Evolutionary conservation across 176 grass and related monocot genomes (phyloP).

Genomic region (Carex kokanica): DNA sequence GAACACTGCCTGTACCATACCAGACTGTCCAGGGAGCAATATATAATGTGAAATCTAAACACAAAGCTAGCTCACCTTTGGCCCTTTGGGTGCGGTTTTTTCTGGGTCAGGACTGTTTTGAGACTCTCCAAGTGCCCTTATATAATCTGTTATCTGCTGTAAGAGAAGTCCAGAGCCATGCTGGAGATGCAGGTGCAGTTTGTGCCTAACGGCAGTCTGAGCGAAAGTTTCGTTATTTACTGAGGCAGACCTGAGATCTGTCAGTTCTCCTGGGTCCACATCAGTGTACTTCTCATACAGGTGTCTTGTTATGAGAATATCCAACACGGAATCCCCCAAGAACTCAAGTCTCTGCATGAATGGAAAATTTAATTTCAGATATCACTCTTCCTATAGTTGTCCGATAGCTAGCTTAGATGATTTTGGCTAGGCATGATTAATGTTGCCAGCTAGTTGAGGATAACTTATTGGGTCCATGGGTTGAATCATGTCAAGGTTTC

Average conservation of each 20-base stretch:
- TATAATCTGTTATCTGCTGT: slow-evolving; percentile 69
- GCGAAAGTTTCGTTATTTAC: slow-evolving; percentile 96
- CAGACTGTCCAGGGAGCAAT: not conserved
- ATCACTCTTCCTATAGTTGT: not conserved
- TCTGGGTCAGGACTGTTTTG: slow-evolving; percentile 34
- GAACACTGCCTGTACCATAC: not conserved
- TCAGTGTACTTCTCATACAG: slow-evolving; percentile 67
- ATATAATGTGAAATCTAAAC: not conserved
- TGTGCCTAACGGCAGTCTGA: slow-evolving; percentile 70
- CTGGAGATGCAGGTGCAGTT: slow-evolving; percentile 65
- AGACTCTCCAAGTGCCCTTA: slow-evolving; percentile 42
- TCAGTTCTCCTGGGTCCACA: slow-evolving; percentile 69
- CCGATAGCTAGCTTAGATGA: not conserved
- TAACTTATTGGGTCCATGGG: not conserved
- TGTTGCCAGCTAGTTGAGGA: not conserved
- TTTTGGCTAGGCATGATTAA: not conserved
- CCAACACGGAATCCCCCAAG: slow-evolving; percentile 85
- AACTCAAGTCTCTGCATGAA: slow-evolving; percentile 78
- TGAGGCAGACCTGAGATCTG: slow-evolving; percentile 81
- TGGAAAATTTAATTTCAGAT: slow-evolving; percentile 16
- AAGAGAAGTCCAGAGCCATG: slow-evolving; percentile 56
- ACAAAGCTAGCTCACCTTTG: slow-evolving; percentile 56
- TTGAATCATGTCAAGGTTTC: not conserved
- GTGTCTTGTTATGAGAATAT: slow-evolving; percentile 71
- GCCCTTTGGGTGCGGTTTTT: slow-evolving; percentile 43